Evolutionary conservation across 371 early-diverging fungal genomes (phyloP).

Genomic region (Mucor irregularis): DNA sequence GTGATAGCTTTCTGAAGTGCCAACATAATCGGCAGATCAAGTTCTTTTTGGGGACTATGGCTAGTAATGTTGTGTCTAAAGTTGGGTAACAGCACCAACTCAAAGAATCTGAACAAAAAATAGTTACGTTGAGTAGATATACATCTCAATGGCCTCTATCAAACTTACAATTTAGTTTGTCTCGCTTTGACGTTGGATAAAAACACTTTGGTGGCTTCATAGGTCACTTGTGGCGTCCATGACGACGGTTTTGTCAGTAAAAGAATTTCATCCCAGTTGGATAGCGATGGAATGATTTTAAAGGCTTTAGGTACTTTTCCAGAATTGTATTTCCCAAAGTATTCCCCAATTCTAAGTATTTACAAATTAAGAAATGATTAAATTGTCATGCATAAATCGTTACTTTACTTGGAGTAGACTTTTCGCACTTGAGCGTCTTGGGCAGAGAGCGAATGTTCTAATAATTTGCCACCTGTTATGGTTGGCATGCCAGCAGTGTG

Average conservation of each 20-base stretch:
- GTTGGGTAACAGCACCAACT: background rate
- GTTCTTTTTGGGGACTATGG: constrained; percentile 61
- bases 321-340: constrained; percentile 87
- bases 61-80: background rate
- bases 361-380: background rate
- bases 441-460: background rate
- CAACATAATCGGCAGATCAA: constrained; percentile 92
- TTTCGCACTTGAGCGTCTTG: constrained; percentile 58
- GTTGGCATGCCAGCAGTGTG: no score
- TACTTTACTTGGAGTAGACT: constrained; percentile 85
- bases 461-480: background rate
- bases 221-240: constrained; percentile 95
- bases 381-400: no score
- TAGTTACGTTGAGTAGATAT: background rate
- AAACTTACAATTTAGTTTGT: constrained; percentile 70
- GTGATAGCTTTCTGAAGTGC: constrained; percentile 88
- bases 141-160: no score
- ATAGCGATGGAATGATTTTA: constrained; percentile 88
- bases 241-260: constrained; percentile 83
- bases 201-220: constrained; percentile 92
- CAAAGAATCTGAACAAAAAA: background rate
- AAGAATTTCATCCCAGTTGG: constrained; percentile 95
- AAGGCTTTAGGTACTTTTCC: constrained; percentile 92
- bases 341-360: constrained; percentile 72
- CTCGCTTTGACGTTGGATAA: constrained; percentile 87